Evolutionary conservation across 2,329 filamentous ascomycete species (phyloP).

Genomic region (Epicoccum sorghinum): DNA sequence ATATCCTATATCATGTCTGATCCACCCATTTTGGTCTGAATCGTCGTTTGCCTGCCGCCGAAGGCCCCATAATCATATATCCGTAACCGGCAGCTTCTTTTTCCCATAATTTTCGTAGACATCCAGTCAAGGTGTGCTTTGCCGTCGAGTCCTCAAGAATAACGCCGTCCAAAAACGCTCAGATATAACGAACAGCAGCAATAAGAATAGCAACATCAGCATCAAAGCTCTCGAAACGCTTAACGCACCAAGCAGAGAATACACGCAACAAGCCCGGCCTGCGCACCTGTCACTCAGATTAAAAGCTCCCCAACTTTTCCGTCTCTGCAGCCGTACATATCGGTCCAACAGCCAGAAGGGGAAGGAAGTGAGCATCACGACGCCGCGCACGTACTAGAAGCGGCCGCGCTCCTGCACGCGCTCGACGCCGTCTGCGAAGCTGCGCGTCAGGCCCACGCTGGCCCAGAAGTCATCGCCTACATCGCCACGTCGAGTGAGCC

Average conservation of each 20-base stretch:
- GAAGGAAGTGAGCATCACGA: background rate
- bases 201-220: background rate
- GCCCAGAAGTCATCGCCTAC: slow-evolving; percentile 84
- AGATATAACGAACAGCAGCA: background rate
- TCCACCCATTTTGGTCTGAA: too few species aligned
- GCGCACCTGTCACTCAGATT: background rate
- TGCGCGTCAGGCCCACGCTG: slow-evolving; percentile 50
- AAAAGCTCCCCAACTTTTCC: too few species aligned
- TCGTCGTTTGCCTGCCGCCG: slow-evolving; percentile 9
- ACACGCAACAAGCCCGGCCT: slow-evolving; percentile 8
- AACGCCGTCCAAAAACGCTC: slow-evolving; percentile 7
- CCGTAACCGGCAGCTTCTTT: background rate
- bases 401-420: slow-evolving; percentile 42
- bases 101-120: slow-evolving; percentile 11
- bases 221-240: background rate
- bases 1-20: background rate
- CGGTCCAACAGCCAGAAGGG: background rate
- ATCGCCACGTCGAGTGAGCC: slow-evolving; percentile 72
- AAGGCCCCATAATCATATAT: slow-evolving; percentile 6
- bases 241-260: background rate
- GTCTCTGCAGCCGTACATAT: background rate
- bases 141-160: background rate
- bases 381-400: slow-evolving; percentile 21
- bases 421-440: slow-evolving; percentile 43
- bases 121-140: background rate